A percentile compares a stretch with the other conserved stretches of the same genome.
Evolutionary conservation across 352 stramenopile species (phyloP).

Genomic region (Phytophthora ramorum): DNA sequence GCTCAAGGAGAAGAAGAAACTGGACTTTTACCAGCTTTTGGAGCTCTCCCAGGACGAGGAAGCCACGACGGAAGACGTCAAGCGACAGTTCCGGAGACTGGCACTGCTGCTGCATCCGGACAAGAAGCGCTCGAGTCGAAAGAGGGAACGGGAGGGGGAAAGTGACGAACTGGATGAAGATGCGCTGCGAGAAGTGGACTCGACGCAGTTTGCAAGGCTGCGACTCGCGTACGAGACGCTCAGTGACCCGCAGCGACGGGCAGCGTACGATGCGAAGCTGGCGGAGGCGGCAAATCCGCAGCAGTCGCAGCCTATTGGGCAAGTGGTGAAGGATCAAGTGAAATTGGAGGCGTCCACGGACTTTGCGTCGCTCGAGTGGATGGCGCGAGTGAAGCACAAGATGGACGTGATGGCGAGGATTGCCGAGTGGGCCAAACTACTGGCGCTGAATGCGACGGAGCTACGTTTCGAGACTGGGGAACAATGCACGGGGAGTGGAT

Average conservation of each 20-base stretch:
- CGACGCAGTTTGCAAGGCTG: constrained; percentile 70
- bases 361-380: constrained; percentile 85
- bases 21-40: constrained; percentile 76
- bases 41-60: constrained; percentile 35
- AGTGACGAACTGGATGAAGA: constrained; percentile 16
- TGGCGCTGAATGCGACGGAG: constrained; percentile 66
- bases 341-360: constrained; percentile 72
- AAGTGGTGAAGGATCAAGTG: constrained; percentile 64
- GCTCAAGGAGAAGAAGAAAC: constrained; percentile 40
- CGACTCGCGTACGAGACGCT: constrained; percentile 79
- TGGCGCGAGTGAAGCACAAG: constrained; percentile 86
- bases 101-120: constrained; percentile 75
- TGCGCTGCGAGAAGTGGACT: constrained; percentile 25
- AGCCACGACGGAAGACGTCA: constrained; percentile 55
- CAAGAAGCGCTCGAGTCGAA: constrained; percentile 47
- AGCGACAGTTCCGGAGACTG: constrained; percentile 73
- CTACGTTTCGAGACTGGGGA: constrained; percentile 80
- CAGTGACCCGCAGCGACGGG: constrained; percentile 59
- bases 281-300: constrained; percentile 21
- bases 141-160: constrained; percentile 4
- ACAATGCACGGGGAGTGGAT: constrained; percentile 56
- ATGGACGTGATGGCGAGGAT: constrained; percentile 88
- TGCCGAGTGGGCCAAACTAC: constrained; percentile 72
- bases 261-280: constrained; percentile 67
- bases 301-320: constrained; percentile 13